A percentile compares a stretch with the other conserved stretches of the same genome.
phyloP scores from a whole-genome alignment of 306 rosid genomes.

The Hylodesmum podocarpum region DNA sequence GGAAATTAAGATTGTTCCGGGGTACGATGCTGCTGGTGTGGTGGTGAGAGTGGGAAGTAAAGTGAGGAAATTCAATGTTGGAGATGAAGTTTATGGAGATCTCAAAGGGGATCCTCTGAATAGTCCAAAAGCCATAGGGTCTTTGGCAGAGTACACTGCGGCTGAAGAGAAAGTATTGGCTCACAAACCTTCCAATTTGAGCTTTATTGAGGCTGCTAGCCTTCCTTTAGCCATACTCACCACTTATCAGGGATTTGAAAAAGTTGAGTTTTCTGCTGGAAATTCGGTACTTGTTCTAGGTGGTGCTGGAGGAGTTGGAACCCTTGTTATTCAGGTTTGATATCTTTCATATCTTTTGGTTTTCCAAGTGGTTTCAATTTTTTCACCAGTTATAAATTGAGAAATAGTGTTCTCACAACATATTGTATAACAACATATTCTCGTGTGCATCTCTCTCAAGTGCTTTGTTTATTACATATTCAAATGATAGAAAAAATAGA shows the following conservation, averaged over 20 bases:
- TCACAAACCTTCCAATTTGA: slow-evolving; percentile 57
- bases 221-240: slow-evolving; percentile 58
- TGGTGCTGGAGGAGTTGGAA: slow-evolving; percentile 74
- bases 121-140: background rate
- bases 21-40: slow-evolving; percentile 25
- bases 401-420: no score
- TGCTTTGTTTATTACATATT: no score
- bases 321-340: slow-evolving; percentile 21
- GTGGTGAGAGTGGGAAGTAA: slow-evolving; percentile 25
- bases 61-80: slow-evolving; percentile 28
- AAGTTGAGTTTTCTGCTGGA: slow-evolving; percentile 38
- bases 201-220: slow-evolving; percentile 64
- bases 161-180: slow-evolving; percentile 55
- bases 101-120: background rate
- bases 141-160: slow-evolving; percentile 36
- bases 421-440: no score
- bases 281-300: slow-evolving; percentile 63
- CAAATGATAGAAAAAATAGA: no score
- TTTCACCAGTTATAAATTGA: no score
- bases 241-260: slow-evolving; percentile 56
- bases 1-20: slow-evolving; percentile 3
- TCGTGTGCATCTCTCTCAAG: no score
- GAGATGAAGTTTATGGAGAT: slow-evolving; percentile 12
- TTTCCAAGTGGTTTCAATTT: background rate
- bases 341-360: background rate